Evolutionary conservation across 768 basidiomycete species (phyloP).

Genomic region (Roridomyces roridus): DNA sequence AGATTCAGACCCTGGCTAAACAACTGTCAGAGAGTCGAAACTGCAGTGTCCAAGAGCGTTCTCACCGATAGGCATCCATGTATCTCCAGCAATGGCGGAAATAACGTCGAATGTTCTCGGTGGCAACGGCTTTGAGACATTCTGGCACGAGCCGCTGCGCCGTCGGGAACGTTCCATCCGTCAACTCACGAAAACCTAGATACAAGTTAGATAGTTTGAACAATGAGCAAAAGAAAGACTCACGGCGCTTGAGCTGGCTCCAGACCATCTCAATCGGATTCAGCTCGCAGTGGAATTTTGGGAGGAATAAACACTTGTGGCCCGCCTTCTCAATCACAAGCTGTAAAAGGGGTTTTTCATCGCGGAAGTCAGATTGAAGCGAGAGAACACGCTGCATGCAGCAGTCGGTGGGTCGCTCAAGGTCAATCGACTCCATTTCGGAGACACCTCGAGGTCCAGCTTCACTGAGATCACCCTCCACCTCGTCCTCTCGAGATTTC

Average conservation of each 20-base stretch:
- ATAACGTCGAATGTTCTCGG: neutral
- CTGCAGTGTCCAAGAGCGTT: neutral
- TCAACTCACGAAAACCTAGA: constrained; percentile 9
- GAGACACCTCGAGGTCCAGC: neutral
- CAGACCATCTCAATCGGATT: constrained; percentile 16
- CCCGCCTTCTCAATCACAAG: constrained; percentile 15
- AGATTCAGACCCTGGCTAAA: constrained; percentile 1
- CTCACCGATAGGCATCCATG: constrained; percentile 12
- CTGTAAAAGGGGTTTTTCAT: constrained; percentile 6
- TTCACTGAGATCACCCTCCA: neutral
- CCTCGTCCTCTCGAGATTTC: constrained; percentile 7
- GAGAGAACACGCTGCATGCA: constrained; percentile 15
- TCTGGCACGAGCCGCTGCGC: constrained; percentile 3
- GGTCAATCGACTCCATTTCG: neutral
- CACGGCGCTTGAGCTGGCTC: constrained; percentile 9
- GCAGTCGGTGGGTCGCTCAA: neutral
- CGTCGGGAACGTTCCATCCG: constrained; percentile 1
- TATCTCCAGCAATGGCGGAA: constrained; percentile 5
- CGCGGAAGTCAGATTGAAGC: neutral
- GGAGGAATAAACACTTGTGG: constrained; percentile 12
- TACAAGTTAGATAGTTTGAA: neutral
- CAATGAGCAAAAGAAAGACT: neutral
- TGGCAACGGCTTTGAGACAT: neutral
- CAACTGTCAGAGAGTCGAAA: neutral
- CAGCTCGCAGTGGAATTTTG: constrained; percentile 12